A percentile compares a stretch with the other conserved stretches of the same genome.
Conservation (phyloP, 768 basidiomycete genomes). For the Suillus occidentalis region DNA sequence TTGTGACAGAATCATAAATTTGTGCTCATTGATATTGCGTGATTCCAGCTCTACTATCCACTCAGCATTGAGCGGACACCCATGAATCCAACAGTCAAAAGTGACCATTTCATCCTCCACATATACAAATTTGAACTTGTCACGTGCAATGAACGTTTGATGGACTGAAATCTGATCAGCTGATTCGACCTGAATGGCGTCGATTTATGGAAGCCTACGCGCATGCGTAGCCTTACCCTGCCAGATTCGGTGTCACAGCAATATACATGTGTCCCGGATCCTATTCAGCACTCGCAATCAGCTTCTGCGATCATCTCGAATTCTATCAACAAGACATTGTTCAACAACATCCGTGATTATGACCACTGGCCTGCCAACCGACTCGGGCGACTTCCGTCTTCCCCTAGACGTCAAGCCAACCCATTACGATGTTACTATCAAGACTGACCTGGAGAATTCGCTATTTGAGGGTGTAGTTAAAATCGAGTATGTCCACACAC, state of each 20-base stretch:
- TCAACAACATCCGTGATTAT: conserved; percentile 18
- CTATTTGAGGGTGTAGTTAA: conserved; percentile 77
- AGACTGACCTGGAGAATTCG: conserved; percentile 78
- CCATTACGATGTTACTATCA: conserved; percentile 79
- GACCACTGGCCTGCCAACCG: conserved; percentile 9
- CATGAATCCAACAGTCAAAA: too few relatives aligned
- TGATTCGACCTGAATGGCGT: conserved; percentile 13
- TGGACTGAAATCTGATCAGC: background rate
- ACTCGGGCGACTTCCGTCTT: conserved; percentile 43
- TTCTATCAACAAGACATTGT: conserved; percentile 3
- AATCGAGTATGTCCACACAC: conserved; percentile 50
- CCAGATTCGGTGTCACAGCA: conserved; percentile 1
- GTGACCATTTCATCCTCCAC: too few relatives aligned
- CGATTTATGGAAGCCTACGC: conserved; percentile 12
- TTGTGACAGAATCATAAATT: too few relatives aligned
- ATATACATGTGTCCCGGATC: background rate
- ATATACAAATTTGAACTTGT: too few relatives aligned
- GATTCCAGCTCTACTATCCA: too few relatives aligned
- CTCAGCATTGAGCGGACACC: too few relatives aligned
- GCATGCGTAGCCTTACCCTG: conserved; percentile 1
- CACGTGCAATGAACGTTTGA: too few relatives aligned
- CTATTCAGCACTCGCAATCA: conserved; percentile 5
- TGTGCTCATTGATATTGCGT: too few relatives aligned
- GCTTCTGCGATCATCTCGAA: background rate
- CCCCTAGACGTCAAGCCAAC: conserved; percentile 65